These are phyloP conservation scores for Emmonsiellopsis sp. DNA, from an alignment of 2,329 filamentous ascomycete species.

Conservation along the genomic window DNA sequence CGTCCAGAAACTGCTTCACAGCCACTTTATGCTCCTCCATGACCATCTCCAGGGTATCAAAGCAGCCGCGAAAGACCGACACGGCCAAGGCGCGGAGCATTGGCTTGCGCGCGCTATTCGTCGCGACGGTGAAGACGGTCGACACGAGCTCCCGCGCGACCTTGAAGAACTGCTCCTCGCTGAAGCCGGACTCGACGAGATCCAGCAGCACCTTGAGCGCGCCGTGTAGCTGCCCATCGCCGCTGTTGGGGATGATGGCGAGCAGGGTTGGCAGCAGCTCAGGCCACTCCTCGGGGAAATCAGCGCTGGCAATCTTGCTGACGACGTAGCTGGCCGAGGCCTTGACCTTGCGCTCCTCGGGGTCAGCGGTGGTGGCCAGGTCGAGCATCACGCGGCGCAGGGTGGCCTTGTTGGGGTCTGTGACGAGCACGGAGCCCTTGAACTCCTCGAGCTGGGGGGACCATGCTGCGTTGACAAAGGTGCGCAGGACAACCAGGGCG, in stretches of 20 bases:
- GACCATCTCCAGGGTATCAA: constrained; percentile 93
- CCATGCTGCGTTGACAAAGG: constrained; percentile 81
- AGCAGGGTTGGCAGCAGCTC: constrained; percentile 73
- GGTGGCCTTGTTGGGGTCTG: constrained; percentile 63
- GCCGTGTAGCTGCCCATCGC: constrained; percentile 75
- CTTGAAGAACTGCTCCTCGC: constrained; percentile 88
- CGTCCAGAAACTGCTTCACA: constrained; percentile 82
- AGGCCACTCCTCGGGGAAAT: constrained; percentile 96
- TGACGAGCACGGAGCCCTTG: constrained; percentile 57
- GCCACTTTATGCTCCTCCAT: constrained; percentile 83
- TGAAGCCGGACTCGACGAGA: constrained; percentile 86
- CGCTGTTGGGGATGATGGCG: constrained; percentile 64
- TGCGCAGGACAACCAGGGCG: constrained; percentile 69
- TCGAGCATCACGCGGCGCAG: constrained; percentile 68
- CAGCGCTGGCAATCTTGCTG: constrained; percentile 85
- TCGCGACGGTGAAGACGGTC: constrained; percentile 71
- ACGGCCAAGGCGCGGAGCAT: constrained; percentile 76
- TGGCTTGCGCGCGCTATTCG: constrained; percentile 64
- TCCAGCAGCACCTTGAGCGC: constrained; percentile 81
- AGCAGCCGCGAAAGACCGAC: constrained; percentile 81
- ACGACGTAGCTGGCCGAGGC: constrained; percentile 79
- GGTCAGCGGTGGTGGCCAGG: constrained; percentile 62
- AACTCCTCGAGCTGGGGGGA: constrained; percentile 64
- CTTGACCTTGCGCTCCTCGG: constrained; percentile 75
- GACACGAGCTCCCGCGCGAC: constrained; percentile 80